Conservation (phyloP, 2,329 filamentous ascomycete genomes). For the Calonectria pseudoreteaudii region DNA sequence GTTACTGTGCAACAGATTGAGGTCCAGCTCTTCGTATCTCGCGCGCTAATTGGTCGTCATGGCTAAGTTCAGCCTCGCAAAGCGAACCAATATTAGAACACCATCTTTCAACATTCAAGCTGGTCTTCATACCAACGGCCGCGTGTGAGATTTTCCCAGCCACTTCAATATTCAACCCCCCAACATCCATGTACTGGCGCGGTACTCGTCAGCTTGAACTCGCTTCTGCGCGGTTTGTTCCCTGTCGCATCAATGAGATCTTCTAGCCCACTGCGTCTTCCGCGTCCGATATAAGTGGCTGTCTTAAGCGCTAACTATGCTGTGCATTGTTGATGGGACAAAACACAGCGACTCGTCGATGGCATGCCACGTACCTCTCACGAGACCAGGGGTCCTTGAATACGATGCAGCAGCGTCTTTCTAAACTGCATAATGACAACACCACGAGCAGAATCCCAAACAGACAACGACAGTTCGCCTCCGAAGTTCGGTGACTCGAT, state of each 20-base stretch:
- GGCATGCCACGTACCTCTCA: conserved; percentile 29
- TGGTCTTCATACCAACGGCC: not conserved
- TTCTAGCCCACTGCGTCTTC: not conserved
- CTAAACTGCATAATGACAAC: conserved; percentile 28
- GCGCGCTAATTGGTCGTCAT: not conserved
- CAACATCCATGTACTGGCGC: not conserved
- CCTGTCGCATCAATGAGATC: conserved; percentile 11
- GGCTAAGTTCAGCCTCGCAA: not conserved
- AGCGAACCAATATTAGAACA: not conserved
- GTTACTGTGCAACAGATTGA: not conserved
- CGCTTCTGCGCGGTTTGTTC: conserved; percentile 4
- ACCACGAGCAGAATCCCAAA: conserved; percentile 21
- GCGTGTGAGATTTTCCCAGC: not conserved
- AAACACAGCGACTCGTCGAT: conserved; percentile 21
- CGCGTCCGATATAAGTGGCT: conserved; percentile 18
- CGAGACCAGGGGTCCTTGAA: conserved; percentile 34
- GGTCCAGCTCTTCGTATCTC: not conserved
- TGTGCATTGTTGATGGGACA: conserved; percentile 23
- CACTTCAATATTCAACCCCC: conserved; percentile 6
- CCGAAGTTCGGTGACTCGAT: conserved; percentile 10
- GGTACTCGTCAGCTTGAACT: conserved; percentile 10
- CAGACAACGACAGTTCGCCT: conserved; percentile 8
- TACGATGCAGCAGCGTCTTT: conserved; percentile 36
- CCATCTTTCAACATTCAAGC: not conserved
- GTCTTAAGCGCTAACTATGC: conserved; percentile 24